phyloP scores from a whole-genome alignment of 805 yeast genomes.

The Lipomyces spencermartinsiae region DNA sequence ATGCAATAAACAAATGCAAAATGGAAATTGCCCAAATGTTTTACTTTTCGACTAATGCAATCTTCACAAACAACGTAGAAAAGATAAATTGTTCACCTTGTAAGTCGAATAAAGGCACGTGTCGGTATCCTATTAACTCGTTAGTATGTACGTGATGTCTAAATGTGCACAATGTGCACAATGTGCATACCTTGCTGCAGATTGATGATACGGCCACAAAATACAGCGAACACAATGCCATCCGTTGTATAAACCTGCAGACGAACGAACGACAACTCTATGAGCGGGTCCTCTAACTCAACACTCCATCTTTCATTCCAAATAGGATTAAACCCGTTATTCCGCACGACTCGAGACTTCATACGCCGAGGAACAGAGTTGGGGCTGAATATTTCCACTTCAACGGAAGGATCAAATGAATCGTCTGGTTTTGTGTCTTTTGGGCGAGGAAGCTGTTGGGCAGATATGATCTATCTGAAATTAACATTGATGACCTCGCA shows the following conservation, averaged over 20 bases:
- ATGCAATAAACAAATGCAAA: background rate
- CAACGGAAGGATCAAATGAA: conserved; percentile 65
- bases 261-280: conserved; percentile 48
- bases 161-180: background rate
- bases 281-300: conserved; percentile 44
- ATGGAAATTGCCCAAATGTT: background rate
- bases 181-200: conserved; percentile 62
- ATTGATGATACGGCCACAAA: conserved; percentile 65
- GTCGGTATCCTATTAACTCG: conserved; percentile 60
- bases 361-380: conserved; percentile 14
- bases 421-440: conserved; percentile 55
- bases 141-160: background rate
- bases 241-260: conserved; percentile 45
- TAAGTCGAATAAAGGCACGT: conserved; percentile 73
- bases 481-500: background rate
- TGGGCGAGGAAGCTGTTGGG: conserved; percentile 82
- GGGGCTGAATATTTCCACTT: conserved; percentile 55
- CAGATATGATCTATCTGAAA: conserved; percentile 61
- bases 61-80: conserved; percentile 58
- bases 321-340: conserved; percentile 86
- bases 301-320: conserved; percentile 71
- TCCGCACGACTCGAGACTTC: conserved; percentile 51
- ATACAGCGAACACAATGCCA: conserved; percentile 58
- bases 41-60: conserved; percentile 34
- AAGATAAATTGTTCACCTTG: conserved; percentile 80